A percentile compares a stretch with the other conserved stretches of the same genome.
Evolutionary conservation across 208 protist species (phyloP).

Genomic region (Leishmania tropica): DNA sequence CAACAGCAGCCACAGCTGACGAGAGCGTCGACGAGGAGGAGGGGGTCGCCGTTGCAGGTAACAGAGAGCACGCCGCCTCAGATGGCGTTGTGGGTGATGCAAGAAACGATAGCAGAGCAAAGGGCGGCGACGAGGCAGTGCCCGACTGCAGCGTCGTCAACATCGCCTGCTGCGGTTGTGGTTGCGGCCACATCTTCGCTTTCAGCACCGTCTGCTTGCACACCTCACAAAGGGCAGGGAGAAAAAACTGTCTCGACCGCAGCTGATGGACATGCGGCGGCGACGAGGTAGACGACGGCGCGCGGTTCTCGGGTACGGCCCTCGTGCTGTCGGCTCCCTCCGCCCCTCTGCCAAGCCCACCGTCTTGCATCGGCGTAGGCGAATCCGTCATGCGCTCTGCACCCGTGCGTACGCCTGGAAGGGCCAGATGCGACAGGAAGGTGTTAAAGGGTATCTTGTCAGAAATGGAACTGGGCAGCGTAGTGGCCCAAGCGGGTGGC

Average conservation of each 20-base stretch:
- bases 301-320: neutral
- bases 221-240: slow-evolving; percentile 22
- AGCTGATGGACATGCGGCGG: slow-evolving; percentile 30
- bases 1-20: neutral
- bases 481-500: neutral
- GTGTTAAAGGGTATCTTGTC: neutral
- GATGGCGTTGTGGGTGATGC: neutral
- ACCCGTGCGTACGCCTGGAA: slow-evolving; percentile 10
- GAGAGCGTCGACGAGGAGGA: neutral
- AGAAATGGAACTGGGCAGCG: neutral
- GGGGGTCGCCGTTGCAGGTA: neutral
- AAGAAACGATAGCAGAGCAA: neutral
- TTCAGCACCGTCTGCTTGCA: slow-evolving; percentile 13
- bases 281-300: neutral
- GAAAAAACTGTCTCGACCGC: slow-evolving; percentile 21
- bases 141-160: neutral
- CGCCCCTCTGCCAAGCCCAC: neutral
- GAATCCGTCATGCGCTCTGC: slow-evolving; percentile 5
- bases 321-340: neutral
- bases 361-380: neutral
- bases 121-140: neutral
- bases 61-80: neutral
- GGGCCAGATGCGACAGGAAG: slow-evolving; percentile 17
- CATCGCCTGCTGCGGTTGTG: neutral
- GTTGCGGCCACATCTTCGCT: slow-evolving; percentile 15